Evolutionary conservation across 768 basidiomycete genomes (phyloP).

Genomic region (Tylopilus balloui): DNA sequence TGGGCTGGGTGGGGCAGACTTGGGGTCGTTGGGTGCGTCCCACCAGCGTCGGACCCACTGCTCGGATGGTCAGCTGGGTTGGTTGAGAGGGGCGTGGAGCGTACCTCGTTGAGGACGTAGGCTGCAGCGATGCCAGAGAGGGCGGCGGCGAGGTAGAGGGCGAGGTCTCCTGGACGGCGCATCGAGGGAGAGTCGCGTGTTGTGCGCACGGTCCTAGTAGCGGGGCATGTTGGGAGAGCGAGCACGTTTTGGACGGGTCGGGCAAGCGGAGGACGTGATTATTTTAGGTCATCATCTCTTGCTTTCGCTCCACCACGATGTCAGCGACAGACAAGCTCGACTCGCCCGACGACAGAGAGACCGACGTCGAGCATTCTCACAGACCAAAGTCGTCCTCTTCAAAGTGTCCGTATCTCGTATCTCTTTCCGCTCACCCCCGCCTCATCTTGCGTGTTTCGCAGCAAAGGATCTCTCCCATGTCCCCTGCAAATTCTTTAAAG

Average conservation of each 20-base stretch:
- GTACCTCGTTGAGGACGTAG: slow-evolving; percentile 19
- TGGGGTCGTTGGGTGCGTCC: not conserved
- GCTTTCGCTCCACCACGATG: slow-evolving; percentile 4
- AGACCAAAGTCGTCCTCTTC: slow-evolving; percentile 30
- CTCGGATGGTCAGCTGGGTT: not conserved
- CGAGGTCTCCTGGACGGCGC: slow-evolving; percentile 10
- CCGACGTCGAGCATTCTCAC: slow-evolving; percentile 17
- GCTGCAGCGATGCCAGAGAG: slow-evolving; percentile 21
- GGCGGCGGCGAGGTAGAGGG: slow-evolving; percentile 8
- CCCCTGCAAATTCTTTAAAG: slow-evolving; percentile 96
- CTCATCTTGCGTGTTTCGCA: slow-evolving; percentile 22
- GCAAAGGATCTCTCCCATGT: slow-evolving; percentile 93
- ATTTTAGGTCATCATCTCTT: not conserved
- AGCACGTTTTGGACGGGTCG: too few species aligned
- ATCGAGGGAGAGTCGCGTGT: not conserved
- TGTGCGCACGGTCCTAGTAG: too few species aligned
- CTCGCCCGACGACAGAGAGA: slow-evolving; percentile 19
- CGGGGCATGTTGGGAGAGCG: too few species aligned
- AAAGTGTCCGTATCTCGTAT: slow-evolving; percentile 25
- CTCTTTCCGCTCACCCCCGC: not conserved
- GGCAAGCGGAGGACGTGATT: not conserved
- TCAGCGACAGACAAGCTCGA: slow-evolving; percentile 22
- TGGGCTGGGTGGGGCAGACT: not conserved
- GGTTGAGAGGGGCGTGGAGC: not conserved
- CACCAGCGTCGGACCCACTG: slow-evolving; percentile 15